Evolutionary conservation across 2,329 filamentous ascomycete species (phyloP), one percentile per base, ranked within the genome.

Genomic region (Ciborinia camelliae): DNA sequence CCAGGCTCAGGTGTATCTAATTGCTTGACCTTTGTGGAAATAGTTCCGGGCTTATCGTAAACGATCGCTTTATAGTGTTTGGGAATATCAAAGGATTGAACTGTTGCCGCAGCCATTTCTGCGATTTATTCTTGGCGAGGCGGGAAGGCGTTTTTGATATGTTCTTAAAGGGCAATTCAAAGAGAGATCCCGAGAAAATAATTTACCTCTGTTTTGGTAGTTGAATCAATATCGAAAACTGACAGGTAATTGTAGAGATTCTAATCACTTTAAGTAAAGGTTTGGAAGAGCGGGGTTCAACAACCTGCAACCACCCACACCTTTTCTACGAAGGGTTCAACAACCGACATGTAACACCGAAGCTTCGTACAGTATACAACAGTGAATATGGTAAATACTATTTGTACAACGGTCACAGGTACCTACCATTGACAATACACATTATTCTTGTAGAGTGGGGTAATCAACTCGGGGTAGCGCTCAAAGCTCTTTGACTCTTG

Each of bases 1-100:
- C 84, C 85, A 3, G 87, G 87, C 73, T 88, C 84, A 3, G 87
- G 87, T 47, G 84, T 86, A 68, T 89, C 85, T 55, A 89, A 75
- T 66, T 85, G 84, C 65, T 84, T 82, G 54, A 89, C 77, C 74
- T 88, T 87, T 9, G 86, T 88, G 2, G 85, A 88, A 66, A 89
- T 81, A 3, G 79, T 81, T 57, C 87, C 87, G 0, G 87, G 87
- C 71, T 86, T 82, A 76, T 89, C 86, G 72, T 88, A 90, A 65
- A 90, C 78, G 65, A 77, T 76, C 45, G 86, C 86, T 76, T 87
- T 89, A 75, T 88, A 84, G 67, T 82, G 86, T 71, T 82, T 81
- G 5, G 87, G 81, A 30, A 83, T 78, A 39, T 80, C 76, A 43
- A 76, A 74, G 2, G 64, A 68, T 48, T 72, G 61, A 39, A 66